phyloP scores from a whole-genome alignment of 2,329 filamentous ascomycete genomes.

The Diplodia scrobiculata region DNA sequence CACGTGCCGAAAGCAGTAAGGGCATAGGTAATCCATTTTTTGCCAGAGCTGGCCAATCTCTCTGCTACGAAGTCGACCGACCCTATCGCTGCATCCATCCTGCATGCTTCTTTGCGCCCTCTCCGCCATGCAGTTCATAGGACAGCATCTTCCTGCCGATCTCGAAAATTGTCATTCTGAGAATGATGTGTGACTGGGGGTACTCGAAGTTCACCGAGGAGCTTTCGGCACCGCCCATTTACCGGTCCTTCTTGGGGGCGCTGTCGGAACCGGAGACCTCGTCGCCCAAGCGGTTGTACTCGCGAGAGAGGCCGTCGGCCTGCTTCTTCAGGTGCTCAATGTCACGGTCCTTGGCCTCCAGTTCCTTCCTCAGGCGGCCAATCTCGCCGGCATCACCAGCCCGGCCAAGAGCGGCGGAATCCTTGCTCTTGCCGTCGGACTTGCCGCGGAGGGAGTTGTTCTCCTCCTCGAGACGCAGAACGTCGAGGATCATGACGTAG shows the following conservation, averaged over 20 bases:
- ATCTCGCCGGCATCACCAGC: slow-evolving; percentile 77
- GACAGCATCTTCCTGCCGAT: not conserved
- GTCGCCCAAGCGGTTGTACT: slow-evolving; percentile 85
- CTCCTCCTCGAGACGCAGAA: slow-evolving; percentile 88
- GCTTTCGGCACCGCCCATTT: slow-evolving; percentile 36
- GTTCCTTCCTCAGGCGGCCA: slow-evolving; percentile 64
- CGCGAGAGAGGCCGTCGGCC: slow-evolving; percentile 75
- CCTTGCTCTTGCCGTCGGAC: slow-evolving; percentile 54
- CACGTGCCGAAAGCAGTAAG: not conserved
- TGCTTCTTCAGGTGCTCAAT: slow-evolving; percentile 92
- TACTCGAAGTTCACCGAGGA: not conserved
- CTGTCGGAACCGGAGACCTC: slow-evolving; percentile 65
- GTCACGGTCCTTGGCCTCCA: slow-evolving; percentile 76
- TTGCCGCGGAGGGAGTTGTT: slow-evolving; percentile 78
- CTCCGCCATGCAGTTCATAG: not conserved
- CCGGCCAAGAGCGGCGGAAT: slow-evolving; percentile 69
- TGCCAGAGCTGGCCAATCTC: not conserved
- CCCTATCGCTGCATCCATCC: not conserved
- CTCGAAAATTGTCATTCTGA: not conserved
- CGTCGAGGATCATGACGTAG: slow-evolving; percentile 94
- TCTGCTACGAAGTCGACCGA: not conserved
- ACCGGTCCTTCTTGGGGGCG: slow-evolving; percentile 60
- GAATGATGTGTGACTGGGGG: not conserved
- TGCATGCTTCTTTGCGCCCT: not conserved
- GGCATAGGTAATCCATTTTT: not conserved